A percentile compares a stretch with the other conserved stretches of the same genome.
These are phyloP conservation scores for Xylariaceae sp. DNA, from an alignment of 2,329 filamentous ascomycete genomes.

Conservation along the genomic window DNA sequence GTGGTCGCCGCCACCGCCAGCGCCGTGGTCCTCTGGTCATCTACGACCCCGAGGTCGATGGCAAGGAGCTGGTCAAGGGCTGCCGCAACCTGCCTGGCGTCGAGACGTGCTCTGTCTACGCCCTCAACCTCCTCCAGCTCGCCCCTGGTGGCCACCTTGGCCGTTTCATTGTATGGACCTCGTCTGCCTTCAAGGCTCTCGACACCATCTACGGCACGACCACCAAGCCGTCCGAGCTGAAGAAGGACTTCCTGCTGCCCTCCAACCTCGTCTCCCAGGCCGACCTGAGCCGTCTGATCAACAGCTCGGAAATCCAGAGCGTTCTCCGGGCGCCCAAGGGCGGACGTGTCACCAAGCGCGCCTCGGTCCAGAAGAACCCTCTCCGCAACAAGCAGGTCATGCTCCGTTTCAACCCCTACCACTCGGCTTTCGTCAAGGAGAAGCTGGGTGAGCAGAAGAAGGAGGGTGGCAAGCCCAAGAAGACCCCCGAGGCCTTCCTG, in stretches of 20 bases:
- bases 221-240: constrained; percentile 79
- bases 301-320: constrained; percentile 96
- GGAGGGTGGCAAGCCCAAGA: constrained; percentile 51
- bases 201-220: constrained; percentile 96
- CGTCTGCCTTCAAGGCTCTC: constrained; percentile 89
- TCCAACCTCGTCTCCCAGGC: constrained; percentile 88
- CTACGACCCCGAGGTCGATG: constrained; percentile 92
- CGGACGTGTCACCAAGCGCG: constrained; percentile 80
- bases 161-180: constrained; percentile 99
- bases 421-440: constrained; percentile 79
- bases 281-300: constrained; percentile 96
- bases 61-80: constrained; percentile 85
- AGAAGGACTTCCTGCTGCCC: constrained; percentile 98
- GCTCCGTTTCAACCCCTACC: constrained; percentile 98
- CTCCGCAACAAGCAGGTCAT: constrained; percentile 98
- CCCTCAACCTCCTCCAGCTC: constrained; percentile 97
- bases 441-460: constrained; percentile 68
- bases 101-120: constrained; percentile 88
- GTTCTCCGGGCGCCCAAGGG: constrained; percentile 90
- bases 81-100: constrained; percentile 99
- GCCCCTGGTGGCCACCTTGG: constrained; percentile 97
- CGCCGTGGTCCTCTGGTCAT: constrained; percentile 96
- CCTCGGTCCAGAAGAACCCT: constrained; percentile 96
- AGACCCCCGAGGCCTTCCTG: constrained; percentile 24
- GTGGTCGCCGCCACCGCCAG: constrained; percentile 93